Evolutionary conservation across 2,329 filamentous ascomycete genomes (phyloP).

Genomic region (Ascochyta lentis): DNA sequence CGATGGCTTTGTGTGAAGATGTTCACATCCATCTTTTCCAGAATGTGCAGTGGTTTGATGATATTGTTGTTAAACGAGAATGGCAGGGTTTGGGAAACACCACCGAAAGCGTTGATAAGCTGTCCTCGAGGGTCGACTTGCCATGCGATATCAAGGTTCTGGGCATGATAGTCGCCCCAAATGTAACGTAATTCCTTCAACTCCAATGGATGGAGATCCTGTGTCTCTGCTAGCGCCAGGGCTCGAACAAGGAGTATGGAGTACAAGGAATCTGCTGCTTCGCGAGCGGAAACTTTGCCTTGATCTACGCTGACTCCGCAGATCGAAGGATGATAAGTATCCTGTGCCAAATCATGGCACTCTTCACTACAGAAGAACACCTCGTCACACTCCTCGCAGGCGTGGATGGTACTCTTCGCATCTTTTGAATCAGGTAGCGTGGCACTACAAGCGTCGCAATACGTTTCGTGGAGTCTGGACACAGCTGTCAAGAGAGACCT

Average conservation of each 20-base stretch:
- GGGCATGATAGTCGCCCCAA: slow-evolving; percentile 66
- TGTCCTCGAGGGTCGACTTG: slow-evolving; percentile 21
- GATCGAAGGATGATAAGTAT: slow-evolving; percentile 64
- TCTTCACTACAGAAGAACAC: slow-evolving; percentile 65
- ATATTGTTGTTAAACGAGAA: slow-evolving; percentile 82
- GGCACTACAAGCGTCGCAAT: slow-evolving; percentile 88
- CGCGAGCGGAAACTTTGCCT: slow-evolving; percentile 61
- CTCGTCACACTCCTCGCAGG: slow-evolving; percentile 63
- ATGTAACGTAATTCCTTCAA: slow-evolving; percentile 68
- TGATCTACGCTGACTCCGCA: slow-evolving; percentile 64
- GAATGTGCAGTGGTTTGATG: slow-evolving; percentile 74
- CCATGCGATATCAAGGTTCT: slow-evolving; percentile 33
- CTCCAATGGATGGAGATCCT: slow-evolving; percentile 64
- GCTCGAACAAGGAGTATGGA: slow-evolving; percentile 65
- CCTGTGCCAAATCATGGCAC: slow-evolving; percentile 63
- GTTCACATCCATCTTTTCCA: slow-evolving; percentile 85
- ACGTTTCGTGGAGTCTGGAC: slow-evolving; percentile 81
- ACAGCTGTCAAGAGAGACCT: slow-evolving; percentile 88
- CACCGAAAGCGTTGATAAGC: slow-evolving; percentile 28
- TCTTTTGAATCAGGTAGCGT: slow-evolving; percentile 62
- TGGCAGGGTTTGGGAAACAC: slow-evolving; percentile 66
- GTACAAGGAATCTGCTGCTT: slow-evolving; percentile 67
- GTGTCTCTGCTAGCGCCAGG: slow-evolving; percentile 67
- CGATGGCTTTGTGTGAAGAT: slow-evolving; percentile 64
- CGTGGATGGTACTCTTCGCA: slow-evolving; percentile 40